phyloP scores from a whole-genome alignment of 345 rosid genomes.

The Syzygium jambos region DNA sequence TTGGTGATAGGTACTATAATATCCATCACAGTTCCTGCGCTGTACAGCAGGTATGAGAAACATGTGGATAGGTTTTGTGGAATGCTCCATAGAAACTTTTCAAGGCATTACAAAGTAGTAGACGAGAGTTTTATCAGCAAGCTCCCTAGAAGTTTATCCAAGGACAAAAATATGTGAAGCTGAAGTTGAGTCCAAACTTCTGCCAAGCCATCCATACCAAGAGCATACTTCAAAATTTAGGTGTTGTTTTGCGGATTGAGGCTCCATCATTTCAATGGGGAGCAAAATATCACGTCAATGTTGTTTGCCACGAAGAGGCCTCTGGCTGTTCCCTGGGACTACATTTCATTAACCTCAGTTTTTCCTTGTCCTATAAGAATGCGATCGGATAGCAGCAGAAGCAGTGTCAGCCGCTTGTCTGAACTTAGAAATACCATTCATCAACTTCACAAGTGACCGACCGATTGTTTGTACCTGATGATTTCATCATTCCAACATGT shows the following conservation, averaged over 20 bases:
- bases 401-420: background rate
- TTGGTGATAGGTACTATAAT: constrained; percentile 59
- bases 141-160: constrained; percentile 50
- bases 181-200: background rate
- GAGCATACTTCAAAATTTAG: background rate
- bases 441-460: background rate
- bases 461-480: background rate
- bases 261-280: background rate
- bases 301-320: background rate
- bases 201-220: background rate
- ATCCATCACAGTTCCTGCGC: constrained; percentile 72
- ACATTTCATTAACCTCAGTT: background rate
- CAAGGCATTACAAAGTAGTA: constrained; percentile 70
- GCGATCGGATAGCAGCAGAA: background rate
- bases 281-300: background rate
- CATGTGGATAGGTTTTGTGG: constrained; percentile 66
- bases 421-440: background rate
- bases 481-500: background rate
- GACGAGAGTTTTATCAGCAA: constrained; percentile 68
- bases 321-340: background rate
- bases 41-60: constrained; percentile 63
- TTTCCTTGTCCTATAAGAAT: background rate
- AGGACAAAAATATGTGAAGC: constrained; percentile 52
- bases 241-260: background rate
- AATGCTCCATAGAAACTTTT: constrained; percentile 45